Conservation (phyloP, 441 rosid genomes). For the Monsonia emarginata region DNA sequence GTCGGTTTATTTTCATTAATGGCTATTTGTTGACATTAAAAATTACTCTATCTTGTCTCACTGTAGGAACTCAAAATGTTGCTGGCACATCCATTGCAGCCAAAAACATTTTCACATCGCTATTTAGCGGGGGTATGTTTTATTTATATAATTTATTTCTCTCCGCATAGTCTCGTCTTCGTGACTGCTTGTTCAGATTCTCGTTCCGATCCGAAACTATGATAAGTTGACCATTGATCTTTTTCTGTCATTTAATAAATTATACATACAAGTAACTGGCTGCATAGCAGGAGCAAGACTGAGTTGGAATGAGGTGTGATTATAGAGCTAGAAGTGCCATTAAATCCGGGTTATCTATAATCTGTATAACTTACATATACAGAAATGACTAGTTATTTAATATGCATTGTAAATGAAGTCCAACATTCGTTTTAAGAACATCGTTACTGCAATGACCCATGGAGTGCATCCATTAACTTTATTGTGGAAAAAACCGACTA, state of each 20-base stretch:
- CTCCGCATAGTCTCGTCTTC: background rate
- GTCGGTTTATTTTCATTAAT: conserved; percentile 3
- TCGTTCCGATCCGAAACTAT: background rate
- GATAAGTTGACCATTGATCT: background rate
- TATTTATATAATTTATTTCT: background rate
- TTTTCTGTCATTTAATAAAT: background rate
- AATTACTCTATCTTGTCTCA: conserved; percentile 17
- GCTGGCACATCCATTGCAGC: conserved; percentile 72
- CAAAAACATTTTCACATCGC: conserved; percentile 70
- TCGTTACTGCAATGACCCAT: background rate
- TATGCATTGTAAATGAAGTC: background rate
- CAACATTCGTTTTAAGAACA: background rate
- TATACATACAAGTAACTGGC: background rate
- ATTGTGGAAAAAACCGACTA: background rate
- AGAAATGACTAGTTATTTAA: background rate
- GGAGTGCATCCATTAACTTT: background rate
- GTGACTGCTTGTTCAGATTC: background rate
- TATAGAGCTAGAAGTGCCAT: background rate
- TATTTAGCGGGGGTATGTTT: conserved; percentile 86
- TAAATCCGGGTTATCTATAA: background rate
- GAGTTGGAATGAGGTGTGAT: background rate
- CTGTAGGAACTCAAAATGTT: conserved; percentile 59
- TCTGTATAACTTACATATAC: background rate
- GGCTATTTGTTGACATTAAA: background rate
- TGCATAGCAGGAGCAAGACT: background rate